Base-by-base conservation (phyloP, 441 rosid species). In the Daphne laureola region DNA sequence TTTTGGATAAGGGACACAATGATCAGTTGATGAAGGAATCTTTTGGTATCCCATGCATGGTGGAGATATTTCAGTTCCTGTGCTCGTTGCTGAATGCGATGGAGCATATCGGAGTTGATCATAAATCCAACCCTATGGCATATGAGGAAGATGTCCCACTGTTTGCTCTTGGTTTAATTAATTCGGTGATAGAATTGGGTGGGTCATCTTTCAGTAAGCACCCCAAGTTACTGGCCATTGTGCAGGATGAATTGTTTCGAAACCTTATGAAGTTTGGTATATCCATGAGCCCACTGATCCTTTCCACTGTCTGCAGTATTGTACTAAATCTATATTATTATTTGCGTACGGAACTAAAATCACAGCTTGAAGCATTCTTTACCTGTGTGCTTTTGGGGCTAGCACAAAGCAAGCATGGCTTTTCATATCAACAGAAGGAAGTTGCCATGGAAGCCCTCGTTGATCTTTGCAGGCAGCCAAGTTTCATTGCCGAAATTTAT, bases 111-210 rank as follows among this genome's bases (percentile, higher is more conserved):
- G 92, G 73, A 65, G 65, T 68, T 58, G 85, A 74, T 66, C 74
- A 91, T 38, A 74, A 79, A 72, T 75, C 87, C 44, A 86, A 84
- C 76, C 69, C 90, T 25, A 64, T 92, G 36, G 90, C 95, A 50
- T 80, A 67, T 78, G 98, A 92, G 48, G 98, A 92, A 77, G 98
- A 92, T 61, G 92, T 84, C 52, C 98, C 96, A n/a, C 88, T 92
- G 17, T 92, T 92, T 50, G 86, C 98, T 3, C 61, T 92, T 83
- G 85, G 96, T 54, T 80, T 92, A 65, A 89, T 92, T 62, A 89
- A 89, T 73, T 86, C 95, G 12, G 88, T 84, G 11, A 76, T 92
- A 43, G 98, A 92, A 72, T 73, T 89, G 70, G 94, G 79, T 63
- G 96, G 96, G n/a, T 49, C 85, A 14, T 78, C 95, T 15, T 70